These are phyloP conservation scores for Colletotrichum sp. DNA, from an alignment of 2,329 filamentous ascomycete genomes.

Conservation along the genomic window DNA sequence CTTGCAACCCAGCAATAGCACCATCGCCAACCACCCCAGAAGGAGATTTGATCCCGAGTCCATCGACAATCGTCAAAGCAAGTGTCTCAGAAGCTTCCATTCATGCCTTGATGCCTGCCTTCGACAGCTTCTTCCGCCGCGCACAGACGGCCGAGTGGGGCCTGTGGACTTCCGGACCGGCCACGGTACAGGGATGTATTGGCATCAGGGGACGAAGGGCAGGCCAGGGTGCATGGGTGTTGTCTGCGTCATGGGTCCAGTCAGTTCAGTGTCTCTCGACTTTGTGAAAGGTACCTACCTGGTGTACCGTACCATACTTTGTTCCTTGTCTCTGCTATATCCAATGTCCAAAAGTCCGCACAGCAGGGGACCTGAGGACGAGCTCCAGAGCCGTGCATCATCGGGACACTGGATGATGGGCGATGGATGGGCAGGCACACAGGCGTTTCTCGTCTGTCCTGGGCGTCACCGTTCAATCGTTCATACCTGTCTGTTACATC, in stretches of 20 bases:
- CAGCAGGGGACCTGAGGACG: background rate
- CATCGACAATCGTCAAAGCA: conserved; percentile 7
- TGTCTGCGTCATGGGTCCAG: background rate
- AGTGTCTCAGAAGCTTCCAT: conserved; percentile 21
- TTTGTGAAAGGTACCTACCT: background rate
- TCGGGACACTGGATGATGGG: background rate
- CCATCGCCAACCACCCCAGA: background rate
- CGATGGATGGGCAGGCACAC: background rate
- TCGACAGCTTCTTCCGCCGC: conserved; percentile 5
- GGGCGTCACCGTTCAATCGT: background rate
- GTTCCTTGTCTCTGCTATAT: background rate
- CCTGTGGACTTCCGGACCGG: conserved; percentile 4
- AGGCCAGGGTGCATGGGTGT: background rate
- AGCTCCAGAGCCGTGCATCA: background rate
- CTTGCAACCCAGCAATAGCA: background rate
- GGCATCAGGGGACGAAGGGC: background rate
- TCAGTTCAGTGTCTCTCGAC: background rate
- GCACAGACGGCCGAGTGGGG: conserved; percentile 15
- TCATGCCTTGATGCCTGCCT: conserved; percentile 10
- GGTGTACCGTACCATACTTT: background rate
- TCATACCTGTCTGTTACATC: background rate
- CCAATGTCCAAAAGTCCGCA: background rate
- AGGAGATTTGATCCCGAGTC: background rate
- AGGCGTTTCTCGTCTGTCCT: background rate
- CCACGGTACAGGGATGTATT: conserved; percentile 1